A percentile compares a stretch with the other conserved stretches of the same genome.
These are phyloP conservation scores for Citeromyces matritensis DNA, from an alignment of 805 yeast genomes.

Conservation along the genomic window DNA sequence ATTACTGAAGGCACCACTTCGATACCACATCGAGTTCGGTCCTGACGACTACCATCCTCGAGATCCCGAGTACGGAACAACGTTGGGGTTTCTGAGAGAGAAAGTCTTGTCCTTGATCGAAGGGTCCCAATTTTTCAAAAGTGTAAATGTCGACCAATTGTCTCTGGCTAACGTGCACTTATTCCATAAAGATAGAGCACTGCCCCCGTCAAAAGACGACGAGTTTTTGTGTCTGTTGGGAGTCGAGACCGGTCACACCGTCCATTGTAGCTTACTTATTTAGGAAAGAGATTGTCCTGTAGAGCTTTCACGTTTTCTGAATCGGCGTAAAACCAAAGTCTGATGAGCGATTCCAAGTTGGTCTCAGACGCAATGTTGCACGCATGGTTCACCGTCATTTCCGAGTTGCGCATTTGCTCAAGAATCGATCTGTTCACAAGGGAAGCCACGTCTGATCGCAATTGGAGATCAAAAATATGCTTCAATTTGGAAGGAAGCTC, in stretches of 20 bases:
- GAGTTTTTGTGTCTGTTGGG: constrained; percentile 33
- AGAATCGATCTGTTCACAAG: constrained; percentile 57
- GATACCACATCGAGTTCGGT: constrained; percentile 62
- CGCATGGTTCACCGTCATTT: neutral
- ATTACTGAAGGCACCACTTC: constrained; percentile 20
- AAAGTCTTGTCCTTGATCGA: constrained; percentile 42
- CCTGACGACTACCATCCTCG: constrained; percentile 62
- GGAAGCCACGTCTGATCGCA: constrained; percentile 52
- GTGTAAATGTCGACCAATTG: constrained; percentile 6
- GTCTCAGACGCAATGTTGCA: neutral
- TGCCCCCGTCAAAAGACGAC: constrained; percentile 19
- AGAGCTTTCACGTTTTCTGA: neutral
- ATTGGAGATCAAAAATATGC: constrained; percentile 38
- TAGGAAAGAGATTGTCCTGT: neutral
- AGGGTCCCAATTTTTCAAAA: constrained; percentile 19
- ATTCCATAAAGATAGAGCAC: constrained; percentile 15
- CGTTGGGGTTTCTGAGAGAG: constrained; percentile 42
- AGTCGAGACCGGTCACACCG: constrained; percentile 36
- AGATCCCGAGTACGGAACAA: constrained; percentile 58
- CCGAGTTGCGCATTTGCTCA: constrained; percentile 2
- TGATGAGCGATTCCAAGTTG: constrained; percentile 10
- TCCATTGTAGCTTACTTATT: constrained; percentile 12
- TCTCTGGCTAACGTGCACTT: constrained; percentile 16
- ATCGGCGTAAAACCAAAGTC: constrained; percentile 8
- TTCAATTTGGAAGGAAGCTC: constrained; percentile 40